Evolutionary conservation across 192 early-diverging fungal species (phyloP).

Genomic region (Entomortierella lignicola): DNA sequence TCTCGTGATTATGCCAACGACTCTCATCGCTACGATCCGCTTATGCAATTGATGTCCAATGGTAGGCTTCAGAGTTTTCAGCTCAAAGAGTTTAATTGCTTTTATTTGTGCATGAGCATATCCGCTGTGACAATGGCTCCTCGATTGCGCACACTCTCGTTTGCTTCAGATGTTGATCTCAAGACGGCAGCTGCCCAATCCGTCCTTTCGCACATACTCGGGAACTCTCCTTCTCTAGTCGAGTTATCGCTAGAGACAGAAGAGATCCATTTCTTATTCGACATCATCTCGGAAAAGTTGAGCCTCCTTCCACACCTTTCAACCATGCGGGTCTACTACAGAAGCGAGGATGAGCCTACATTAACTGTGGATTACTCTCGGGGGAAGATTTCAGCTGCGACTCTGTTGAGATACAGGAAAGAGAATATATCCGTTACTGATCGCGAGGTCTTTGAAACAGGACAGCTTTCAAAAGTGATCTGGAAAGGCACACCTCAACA

Average conservation of each 20-base stretch:
- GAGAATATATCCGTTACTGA: not conserved
- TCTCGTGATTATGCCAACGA: not conserved
- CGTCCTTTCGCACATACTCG: not conserved
- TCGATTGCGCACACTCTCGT: not conserved
- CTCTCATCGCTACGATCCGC: slow-evolving; percentile 12
- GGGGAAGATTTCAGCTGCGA: not conserved
- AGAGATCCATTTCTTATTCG: not conserved
- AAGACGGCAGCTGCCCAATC: not conserved
- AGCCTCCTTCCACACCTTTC: not conserved
- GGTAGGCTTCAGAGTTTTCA: not conserved
- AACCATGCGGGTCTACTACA: not conserved
- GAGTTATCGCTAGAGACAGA: not conserved
- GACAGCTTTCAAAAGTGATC: not conserved
- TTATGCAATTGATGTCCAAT: slow-evolving; percentile 10
- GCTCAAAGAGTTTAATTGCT: not conserved
- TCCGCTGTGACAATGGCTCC: not conserved
- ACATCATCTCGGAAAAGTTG: not conserved
- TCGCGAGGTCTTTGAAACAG: not conserved
- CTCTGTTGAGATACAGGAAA: not conserved
- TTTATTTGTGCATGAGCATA: not conserved
- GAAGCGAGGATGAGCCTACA: not conserved
- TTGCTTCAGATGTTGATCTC: not conserved
- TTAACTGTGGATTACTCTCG: not conserved
- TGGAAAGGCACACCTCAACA: not conserved
- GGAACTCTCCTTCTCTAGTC: not conserved